Evolutionary conservation across 2,329 filamentous ascomycete genomes (phyloP), one percentile per base, ranked within the genome.

Genomic region (Falciphora oryzae): DNA sequence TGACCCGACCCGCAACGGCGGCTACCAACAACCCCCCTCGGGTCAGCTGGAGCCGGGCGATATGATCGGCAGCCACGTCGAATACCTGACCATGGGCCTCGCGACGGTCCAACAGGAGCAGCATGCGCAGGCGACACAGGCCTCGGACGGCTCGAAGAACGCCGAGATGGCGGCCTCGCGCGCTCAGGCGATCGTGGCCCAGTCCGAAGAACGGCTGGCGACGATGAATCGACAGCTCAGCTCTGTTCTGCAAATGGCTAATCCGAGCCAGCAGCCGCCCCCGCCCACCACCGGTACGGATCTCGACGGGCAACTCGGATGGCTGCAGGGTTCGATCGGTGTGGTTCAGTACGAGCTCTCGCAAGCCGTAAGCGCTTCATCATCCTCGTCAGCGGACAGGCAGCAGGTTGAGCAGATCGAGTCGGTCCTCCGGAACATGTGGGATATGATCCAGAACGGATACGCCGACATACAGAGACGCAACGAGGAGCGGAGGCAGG

Each of bases 61-160:
- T 25, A 76, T 81, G 65, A 74, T 89, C 28, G 74, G 75, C 32
- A 78, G 72, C 56, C 89, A 93, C 71, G 75, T 95, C 27, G 85
- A 89, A 57, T 93, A 92, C 70, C 79, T 96, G 3, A 87, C 90
- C 65, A 84, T 84, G 69, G 85, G 86, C 1, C 76, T 95, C 38
- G 78, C 81, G 35, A 81, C 82, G 11, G 83, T 93, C 14, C 80
- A 81, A 53, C 80, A 84, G 22, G 85, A 87, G 68, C 83, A 88
- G 70, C 77, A 80, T 62, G 77, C 80, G 65, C 68, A 73, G 62
- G 63, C 66, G 3, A 61, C 65, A 4, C 63, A 70, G 31, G 65
- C 66, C 29, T 65, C 70, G 10, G 59, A 59, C 6, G 38, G n/a
- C 14, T 62, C 63, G 13, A 66, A 68, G 57, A 72, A 71, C 27